These are phyloP conservation scores for Coemansia sp. DNA, from an alignment of 192 early-diverging fungal species.

Conservation along the genomic window DNA sequence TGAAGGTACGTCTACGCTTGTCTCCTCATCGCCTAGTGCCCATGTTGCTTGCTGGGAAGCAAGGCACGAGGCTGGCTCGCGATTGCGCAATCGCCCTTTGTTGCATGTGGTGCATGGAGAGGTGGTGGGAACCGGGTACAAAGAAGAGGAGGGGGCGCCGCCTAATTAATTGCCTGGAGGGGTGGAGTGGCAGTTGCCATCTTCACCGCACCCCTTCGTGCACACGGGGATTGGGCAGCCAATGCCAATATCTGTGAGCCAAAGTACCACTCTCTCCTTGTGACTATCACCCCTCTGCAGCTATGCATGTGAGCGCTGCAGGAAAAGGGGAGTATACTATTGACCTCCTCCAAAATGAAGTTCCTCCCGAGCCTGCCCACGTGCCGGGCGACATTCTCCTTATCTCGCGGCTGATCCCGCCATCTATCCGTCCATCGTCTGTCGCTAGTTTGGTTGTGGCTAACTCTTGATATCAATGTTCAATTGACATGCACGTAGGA, in stretches of 20 bases:
- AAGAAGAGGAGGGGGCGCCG: background rate
- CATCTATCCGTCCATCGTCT: background rate
- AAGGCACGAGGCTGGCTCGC: background rate
- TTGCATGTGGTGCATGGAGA: background rate
- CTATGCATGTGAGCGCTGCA: background rate
- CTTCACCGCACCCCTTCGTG: background rate
- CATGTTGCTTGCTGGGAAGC: background rate
- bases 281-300: background rate
- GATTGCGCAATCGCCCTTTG: slow-evolving; percentile 2
- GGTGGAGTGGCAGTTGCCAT: background rate
- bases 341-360: background rate
- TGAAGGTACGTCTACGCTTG: slow-evolving; percentile 58
- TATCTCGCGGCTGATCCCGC: background rate
- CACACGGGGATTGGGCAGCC: slow-evolving; percentile 2
- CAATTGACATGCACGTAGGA: slow-evolving; percentile 34
- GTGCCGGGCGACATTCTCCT: background rate
- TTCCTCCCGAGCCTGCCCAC: background rate
- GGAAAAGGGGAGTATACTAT: background rate
- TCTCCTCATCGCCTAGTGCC: background rate
- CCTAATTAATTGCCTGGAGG: slow-evolving; percentile 1
- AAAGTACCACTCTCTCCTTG: background rate
- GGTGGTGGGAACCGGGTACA: background rate
- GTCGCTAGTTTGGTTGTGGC: background rate
- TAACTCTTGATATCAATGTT: background rate
- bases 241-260: slow-evolving; percentile 6